Evolutionary conservation across 495 filamentous ascomycete genomes (phyloP), one percentile per base, ranked within the genome.

Genomic region (Echria macrotheca): DNA sequence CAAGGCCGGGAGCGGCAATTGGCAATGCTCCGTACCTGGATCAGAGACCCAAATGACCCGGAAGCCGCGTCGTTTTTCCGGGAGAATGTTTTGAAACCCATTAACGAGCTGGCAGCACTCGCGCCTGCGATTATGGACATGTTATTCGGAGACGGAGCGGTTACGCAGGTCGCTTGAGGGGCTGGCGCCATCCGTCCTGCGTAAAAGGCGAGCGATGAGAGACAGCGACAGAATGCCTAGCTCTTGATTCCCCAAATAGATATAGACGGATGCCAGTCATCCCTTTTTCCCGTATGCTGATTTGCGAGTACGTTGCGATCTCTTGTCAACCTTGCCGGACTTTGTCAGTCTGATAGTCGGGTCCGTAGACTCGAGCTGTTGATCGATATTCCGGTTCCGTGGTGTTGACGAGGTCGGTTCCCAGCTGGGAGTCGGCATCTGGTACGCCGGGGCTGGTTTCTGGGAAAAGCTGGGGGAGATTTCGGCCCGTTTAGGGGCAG

Each of bases 61-160:
- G 60, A 59, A 5, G 67, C 61, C 1, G 55, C 21, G 4, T 47
- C 45, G 6, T 71, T 74, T 44, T 72, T 73, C 37, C 51, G 68
- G 14, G 47, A 46, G 5, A 54, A 49, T n/a, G 66, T 74, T 8
- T 39, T 73, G 14, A 47, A 56, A 4, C 66, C 69, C 11, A 48
- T 74, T 19, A 54, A 57, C 14, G 43, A 43, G 18, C 51, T 74
- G 26, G 59, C 71, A 6, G 57, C 50, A 0, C 57, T 74, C 31
- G 67, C 68, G 1, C 31, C 63, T 4, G 59, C 66, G 21, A 52
- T 66, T 9, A 55, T 74, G 54, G 58, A 69, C 21, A 49, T 41
- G 5, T 63, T 68, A 47, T 47, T 74, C n/a, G n/a, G n/a, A n/a
- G n/a, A n/a, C n/a, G n/a, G n/a, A n/a, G n/a, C n/a, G n/a, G n/a